Base-by-base conservation (phyloP, 1,139 yeast genomes). In the Eremothecium sinecaudum region DNA sequence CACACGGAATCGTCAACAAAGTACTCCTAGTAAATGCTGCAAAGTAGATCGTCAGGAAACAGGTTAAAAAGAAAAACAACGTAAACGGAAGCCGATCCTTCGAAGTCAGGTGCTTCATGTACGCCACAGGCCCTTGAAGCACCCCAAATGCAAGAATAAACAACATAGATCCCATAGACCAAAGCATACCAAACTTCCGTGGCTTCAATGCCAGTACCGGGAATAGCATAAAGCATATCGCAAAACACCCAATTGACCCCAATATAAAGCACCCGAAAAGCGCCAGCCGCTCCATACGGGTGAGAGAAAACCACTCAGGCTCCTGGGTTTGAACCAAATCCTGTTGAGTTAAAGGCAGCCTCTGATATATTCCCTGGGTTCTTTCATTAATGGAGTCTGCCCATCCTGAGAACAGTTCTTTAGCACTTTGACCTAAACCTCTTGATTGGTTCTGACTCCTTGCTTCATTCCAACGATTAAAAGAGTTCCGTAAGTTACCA, bases 171-270 rank as follows among this genome's bases (percentile, higher is more conserved):
- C 97, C 98, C 59, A 90, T 67, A 1, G 95, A 76, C 98, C 98
- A 90, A 28, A 92, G 54, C 47, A 79, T 60, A 4, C 83, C 97
- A 53, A 90, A 90, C 58, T 90, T 90, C 37, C 94, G 68, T 11
- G 98, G 98, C 49, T 83, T 78, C 36, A 87, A 62, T 3, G 95
- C 92, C 43, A 90, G 65, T 11, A 90, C 87, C 0, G 98, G 97
- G 56, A 90, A 77, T 49, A 87, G 62, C 39, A 84, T 75, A 50
- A 90, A 73, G 45, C 95, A 82, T 27, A 87, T 62, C 5, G 77
- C 71, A 59, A 90, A 90, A 51, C 95, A 86, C 4, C 81, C 75
- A 12, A 71, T 61, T 0, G 95, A 73, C 0, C 92, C 93, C 0
- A 72, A 66, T 11, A 90, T 64, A 49, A 94, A 83, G 41, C 81